Conservation (phyloP, 208 protist genomes). For the Trypanosoma platydactyli region DNA sequence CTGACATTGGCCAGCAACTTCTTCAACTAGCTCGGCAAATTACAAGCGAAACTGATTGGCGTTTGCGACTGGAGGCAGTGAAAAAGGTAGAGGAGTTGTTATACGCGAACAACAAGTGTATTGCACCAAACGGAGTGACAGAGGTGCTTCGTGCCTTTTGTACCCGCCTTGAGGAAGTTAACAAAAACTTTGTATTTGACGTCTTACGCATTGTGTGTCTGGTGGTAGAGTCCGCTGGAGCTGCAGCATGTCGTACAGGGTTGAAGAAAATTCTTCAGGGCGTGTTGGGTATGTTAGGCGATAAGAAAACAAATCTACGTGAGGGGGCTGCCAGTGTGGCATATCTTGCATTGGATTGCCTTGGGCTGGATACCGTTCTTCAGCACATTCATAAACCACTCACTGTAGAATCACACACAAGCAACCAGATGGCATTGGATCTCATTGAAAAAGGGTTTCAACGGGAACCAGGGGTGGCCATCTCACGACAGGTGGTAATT, state of each 20-base stretch:
- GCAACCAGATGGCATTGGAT: slow-evolving; percentile 74
- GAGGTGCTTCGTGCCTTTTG: slow-evolving; percentile 62
- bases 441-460: slow-evolving; percentile 73
- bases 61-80: slow-evolving; percentile 66
- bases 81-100: slow-evolving; percentile 65
- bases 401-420: slow-evolving; percentile 68
- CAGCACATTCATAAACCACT: slow-evolving; percentile 72
- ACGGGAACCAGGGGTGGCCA: slow-evolving; percentile 34
- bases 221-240: slow-evolving; percentile 53
- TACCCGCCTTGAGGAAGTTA: slow-evolving; percentile 76
- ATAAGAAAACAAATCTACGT: slow-evolving; percentile 77
- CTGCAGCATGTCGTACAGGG: slow-evolving; percentile 40
- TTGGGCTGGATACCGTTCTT: slow-evolving; percentile 69
- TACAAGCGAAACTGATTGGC: slow-evolving; percentile 64
- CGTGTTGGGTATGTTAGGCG: slow-evolving; percentile 72
- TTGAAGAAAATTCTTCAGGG: slow-evolving; percentile 59
- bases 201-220: slow-evolving; percentile 67
- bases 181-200: slow-evolving; percentile 89
- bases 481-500: slow-evolving; percentile 46
- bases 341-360: slow-evolving; percentile 47
- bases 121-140: slow-evolving; percentile 37
- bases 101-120: slow-evolving; percentile 30
- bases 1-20: slow-evolving; percentile 24
- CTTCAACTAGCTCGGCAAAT: slow-evolving; percentile 43
- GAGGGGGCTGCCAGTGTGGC: slow-evolving; percentile 73